Percentiles rank a stretch among this genome's conserved stretches.
Evolutionary conservation across 2,329 filamentous ascomycete genomes (phyloP).

Genomic region (Coniochaeta sp.): DNA sequence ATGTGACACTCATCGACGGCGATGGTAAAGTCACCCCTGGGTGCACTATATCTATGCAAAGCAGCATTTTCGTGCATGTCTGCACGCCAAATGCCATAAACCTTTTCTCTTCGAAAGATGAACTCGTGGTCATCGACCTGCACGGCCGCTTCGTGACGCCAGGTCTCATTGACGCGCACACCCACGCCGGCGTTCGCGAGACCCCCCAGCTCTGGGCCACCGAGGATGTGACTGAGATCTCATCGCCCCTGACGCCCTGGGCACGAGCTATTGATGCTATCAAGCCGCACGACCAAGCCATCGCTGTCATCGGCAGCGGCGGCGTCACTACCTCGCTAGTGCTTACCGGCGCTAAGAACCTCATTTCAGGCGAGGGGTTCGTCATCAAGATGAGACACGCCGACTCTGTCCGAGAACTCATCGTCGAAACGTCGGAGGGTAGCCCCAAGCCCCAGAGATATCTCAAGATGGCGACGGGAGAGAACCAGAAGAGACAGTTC

Average conservation of each 20-base stretch:
- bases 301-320: slow-evolving; percentile 63
- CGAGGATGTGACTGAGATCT: slow-evolving; percentile 57
- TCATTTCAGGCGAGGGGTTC: slow-evolving; percentile 64
- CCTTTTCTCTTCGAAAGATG: no score
- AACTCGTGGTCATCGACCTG: no score
- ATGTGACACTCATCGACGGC: no score
- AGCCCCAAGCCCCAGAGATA: slow-evolving; percentile 59
- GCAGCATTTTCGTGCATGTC: no score
- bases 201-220: slow-evolving; percentile 48
- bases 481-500: slow-evolving; percentile 58
- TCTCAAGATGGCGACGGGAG: slow-evolving; percentile 72
- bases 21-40: no score
- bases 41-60: no score
- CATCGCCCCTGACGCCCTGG: slow-evolving; percentile 57
- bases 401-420: slow-evolving; percentile 56
- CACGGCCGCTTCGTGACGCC: slow-evolving; percentile 54
- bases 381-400: slow-evolving; percentile 57
- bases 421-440: slow-evolving; percentile 56
- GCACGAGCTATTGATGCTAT: slow-evolving; percentile 60
- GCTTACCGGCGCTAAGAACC: slow-evolving; percentile 63
- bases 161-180: slow-evolving; percentile 68
- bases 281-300: slow-evolving; percentile 55
- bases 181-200: slow-evolving; percentile 53
- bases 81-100: no score
- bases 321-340: slow-evolving; percentile 63